Evolutionary conservation across 2,329 filamentous ascomycete species (phyloP).

Genomic region (Hymenotorrendiella dingleyae): DNA sequence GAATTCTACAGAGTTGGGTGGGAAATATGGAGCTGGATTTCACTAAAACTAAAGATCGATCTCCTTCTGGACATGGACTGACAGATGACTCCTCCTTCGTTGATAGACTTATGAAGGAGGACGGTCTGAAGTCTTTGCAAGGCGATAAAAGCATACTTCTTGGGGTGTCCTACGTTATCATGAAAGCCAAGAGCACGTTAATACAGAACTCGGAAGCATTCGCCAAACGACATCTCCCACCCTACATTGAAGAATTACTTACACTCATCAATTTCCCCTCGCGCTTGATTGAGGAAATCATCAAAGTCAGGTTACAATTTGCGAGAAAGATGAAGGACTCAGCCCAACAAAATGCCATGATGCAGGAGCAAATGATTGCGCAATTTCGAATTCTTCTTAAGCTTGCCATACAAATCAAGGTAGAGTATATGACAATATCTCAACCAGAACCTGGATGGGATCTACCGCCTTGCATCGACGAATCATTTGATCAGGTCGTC

Average conservation of each 20-base stretch:
- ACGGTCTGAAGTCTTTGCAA: conserved; percentile 86
- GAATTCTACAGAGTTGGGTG: conserved; percentile 91
- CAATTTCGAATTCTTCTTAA: conserved; percentile 93
- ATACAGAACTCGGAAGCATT: conserved; percentile 83
- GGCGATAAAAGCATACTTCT: conserved; percentile 81
- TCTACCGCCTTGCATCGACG: conserved; percentile 89
- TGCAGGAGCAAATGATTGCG: conserved; percentile 95
- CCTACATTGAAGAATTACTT: conserved; percentile 92
- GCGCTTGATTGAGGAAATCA: conserved; percentile 92
- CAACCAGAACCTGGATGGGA: conserved; percentile 91
- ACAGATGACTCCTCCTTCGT: conserved; percentile 90
- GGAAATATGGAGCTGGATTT: conserved; percentile 95
- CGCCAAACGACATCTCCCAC: conserved; percentile 81
- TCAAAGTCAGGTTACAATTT: conserved; percentile 83
- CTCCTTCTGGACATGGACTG: conserved; percentile 65
- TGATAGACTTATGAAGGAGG: conserved; percentile 90
- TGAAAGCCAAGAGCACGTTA: conserved; percentile 86
- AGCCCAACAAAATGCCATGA: conserved; percentile 82
- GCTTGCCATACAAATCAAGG: conserved; percentile 87
- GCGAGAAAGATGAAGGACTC: conserved; percentile 94
- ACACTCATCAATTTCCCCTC: conserved; percentile 97
- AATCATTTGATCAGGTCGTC: conserved; percentile 88
- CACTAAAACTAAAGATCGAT: conserved; percentile 63
- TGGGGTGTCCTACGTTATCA: conserved; percentile 78
- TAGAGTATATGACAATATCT: conserved; percentile 77